Evolutionary conservation across 164 flowering plant genomes (phyloP).

Genomic region (Nymphaea colorata): DNA sequence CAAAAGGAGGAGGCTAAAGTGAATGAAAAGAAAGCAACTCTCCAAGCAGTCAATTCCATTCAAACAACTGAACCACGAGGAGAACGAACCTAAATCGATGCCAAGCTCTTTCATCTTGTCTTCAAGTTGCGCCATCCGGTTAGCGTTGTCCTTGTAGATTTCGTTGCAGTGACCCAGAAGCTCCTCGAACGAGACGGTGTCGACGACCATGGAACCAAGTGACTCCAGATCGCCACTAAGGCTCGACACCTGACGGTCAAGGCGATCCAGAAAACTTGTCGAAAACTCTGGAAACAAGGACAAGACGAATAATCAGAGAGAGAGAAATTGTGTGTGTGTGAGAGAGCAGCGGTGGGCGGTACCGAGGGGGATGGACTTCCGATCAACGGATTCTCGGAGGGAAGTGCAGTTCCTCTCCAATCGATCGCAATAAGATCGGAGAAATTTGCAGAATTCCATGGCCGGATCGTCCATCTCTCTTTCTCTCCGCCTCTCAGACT

Average conservation of each 20-base stretch:
- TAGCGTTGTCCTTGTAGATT: constrained; percentile 51
- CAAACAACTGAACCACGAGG: background rate
- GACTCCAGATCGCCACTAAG: constrained; percentile 46
- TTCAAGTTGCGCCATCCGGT: constrained; percentile 29
- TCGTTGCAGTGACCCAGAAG: constrained; percentile 74
- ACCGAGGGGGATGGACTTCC: constrained; percentile 86
- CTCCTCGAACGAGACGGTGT: constrained; percentile 83
- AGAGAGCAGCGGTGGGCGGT: background rate
- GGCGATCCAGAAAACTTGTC: constrained; percentile 51
- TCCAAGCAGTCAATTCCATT: background rate
- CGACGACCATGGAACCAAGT: constrained; percentile 74
- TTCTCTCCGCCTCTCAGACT: background rate
- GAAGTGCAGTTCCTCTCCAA: constrained; percentile 43
- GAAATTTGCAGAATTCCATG: constrained; percentile 31
- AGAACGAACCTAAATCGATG: constrained; percentile 29
- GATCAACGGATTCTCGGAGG: constrained; percentile 54
- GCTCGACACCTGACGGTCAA: constrained; percentile 43
- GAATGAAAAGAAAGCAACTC: background rate
- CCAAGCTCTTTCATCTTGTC: constrained; percentile 37
- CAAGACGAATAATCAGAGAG: background rate
- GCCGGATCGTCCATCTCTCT: constrained; percentile 44
- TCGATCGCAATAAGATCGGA: constrained; percentile 62
- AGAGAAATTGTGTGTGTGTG: background rate
- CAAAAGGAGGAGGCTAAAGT: background rate
- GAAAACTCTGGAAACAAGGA: constrained; percentile 42